Base-by-base conservation (phyloP, 78 protist genomes). In the Planoprotostelium fungivorum region DNA sequence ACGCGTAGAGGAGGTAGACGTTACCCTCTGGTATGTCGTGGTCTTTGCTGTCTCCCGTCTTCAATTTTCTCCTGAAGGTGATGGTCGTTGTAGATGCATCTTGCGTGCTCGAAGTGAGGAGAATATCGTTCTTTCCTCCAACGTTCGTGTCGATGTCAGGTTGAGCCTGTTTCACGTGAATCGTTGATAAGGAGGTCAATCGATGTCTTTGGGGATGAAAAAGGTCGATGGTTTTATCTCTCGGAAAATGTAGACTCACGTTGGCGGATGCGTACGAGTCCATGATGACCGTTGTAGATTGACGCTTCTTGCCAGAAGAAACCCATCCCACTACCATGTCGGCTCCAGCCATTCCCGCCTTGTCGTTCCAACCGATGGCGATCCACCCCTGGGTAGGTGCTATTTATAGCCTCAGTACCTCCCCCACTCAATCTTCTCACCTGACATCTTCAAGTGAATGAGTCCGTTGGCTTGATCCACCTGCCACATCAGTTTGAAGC, bases 291-390 rank as follows among this genome's bases (percentile, higher is more conserved):
- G 16, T 16, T 16, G 5, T 5, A 5, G 5, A 16, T 5, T 5
- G 31, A 25, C n/a, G 73, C 73, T 51, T 51, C 73, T 51, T 51
- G 73, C 73, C 73, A 51, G 5, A n/a, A n/a, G n/a, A n/a, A 36
- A 85, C 87, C 87, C 87, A 85, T 23, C 87, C 87, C 29, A 36
- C 37, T 85, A 85, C 87, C 37, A 36, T 16, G 87, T 85, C 87
- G 16, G 35, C 87, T 25, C 87, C 37, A 35, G 5, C 87, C 87
- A 85, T 85, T 85, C 16, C 29, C 34, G 5, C 36, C 16, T 36
- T 5, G 36, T 5, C 16, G 37, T 85, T 85, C 5, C 5, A 25
- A 36, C 87, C 87, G n/a, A 85, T 5, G 87, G 63, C 37, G 5
- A 85, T 23, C 87, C 87, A 85, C 63, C 87, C 87, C 16, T 5